A percentile compares a stretch with the other conserved stretches of the same genome.
Conservation (phyloP, 768 basidiomycete genomes). For the Podaxis sp. region DNA sequence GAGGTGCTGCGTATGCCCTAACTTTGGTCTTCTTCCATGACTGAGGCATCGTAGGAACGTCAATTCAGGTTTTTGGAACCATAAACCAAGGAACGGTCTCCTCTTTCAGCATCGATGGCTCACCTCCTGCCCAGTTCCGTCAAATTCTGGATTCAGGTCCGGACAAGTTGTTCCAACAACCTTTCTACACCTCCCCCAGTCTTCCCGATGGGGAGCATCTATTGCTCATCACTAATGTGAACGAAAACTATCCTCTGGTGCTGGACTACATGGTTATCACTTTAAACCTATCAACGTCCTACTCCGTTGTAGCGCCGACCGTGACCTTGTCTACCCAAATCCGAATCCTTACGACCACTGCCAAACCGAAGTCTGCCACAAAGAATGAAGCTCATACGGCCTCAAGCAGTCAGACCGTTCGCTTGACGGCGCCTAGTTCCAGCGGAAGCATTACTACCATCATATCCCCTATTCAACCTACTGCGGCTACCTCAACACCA, state of each 20-base stretch:
- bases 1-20: not conserved
- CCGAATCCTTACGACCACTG: not conserved
- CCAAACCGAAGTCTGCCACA: too few relatives aligned
- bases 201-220: slow-evolving; percentile 21
- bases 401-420: not conserved
- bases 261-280: slow-evolving; percentile 18
- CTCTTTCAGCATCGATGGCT: not conserved
- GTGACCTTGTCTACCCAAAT: not conserved
- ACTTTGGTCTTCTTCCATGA: too few relatives aligned
- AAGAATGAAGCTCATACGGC: not conserved
- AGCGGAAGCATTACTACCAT: not conserved
- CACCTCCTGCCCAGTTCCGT: not conserved
- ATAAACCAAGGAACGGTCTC: not conserved
- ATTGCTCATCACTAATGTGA: slow-evolving; percentile 20
- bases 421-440: not conserved
- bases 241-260: not conserved
- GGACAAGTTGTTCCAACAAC: slow-evolving; percentile 12
- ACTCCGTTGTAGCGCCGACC: not conserved
- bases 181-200: slow-evolving; percentile 18
- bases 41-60: not conserved
- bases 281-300: not conserved
- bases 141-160: not conserved
- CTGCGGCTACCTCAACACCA: not conserved
- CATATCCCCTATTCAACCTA: not conserved
- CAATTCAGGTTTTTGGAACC: slow-evolving; percentile 6